phyloP scores from a whole-genome alignment of 2,329 filamentous ascomycete species.

The Pseudogymnoascus pannorum region DNA sequence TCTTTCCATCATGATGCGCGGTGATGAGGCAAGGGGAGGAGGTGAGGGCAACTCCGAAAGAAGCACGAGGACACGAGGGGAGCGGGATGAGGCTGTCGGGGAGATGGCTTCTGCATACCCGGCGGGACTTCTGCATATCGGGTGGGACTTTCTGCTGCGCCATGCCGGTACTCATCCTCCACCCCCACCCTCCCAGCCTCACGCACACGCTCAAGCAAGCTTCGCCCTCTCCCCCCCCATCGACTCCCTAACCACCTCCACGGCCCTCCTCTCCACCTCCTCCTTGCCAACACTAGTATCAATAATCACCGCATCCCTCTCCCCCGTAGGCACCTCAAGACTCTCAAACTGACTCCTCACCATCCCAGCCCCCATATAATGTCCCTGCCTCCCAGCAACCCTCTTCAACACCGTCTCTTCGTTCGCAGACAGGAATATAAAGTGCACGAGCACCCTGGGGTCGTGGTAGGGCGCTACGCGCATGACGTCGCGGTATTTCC shows the following conservation, averaged over 20 bases:
- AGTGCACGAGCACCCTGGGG: constrained; percentile 71
- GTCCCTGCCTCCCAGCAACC: constrained; percentile 66
- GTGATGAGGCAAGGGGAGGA: no score
- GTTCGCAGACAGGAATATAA: constrained; percentile 79
- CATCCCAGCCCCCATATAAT: constrained; percentile 97
- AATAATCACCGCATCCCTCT: constrained; percentile 64
- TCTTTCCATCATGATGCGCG: no score
- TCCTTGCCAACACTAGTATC: constrained; percentile 56
- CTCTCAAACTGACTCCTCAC: constrained; percentile 84
- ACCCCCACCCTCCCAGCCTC: not conserved
- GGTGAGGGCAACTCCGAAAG: no score
- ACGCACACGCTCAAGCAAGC: not conserved
- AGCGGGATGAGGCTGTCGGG: not conserved
- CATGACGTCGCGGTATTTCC: constrained; percentile 92
- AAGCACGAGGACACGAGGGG: no score
- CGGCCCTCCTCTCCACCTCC: constrained; percentile 53
- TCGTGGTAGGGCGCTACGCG: constrained; percentile 71
- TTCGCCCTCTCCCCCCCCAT: not conserved
- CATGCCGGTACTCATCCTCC: no score
- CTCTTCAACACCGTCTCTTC: constrained; percentile 69
- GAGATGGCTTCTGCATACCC: no score
- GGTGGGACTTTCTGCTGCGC: not conserved
- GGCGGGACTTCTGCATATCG: no score
- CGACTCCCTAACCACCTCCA: constrained; percentile 33
- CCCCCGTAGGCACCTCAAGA: constrained; percentile 74